Evolutionary conservation across 176 grass and related monocot species (phyloP), one percentile per base, ranked within the genome.

Genomic region (Phragmites australis): DNA sequence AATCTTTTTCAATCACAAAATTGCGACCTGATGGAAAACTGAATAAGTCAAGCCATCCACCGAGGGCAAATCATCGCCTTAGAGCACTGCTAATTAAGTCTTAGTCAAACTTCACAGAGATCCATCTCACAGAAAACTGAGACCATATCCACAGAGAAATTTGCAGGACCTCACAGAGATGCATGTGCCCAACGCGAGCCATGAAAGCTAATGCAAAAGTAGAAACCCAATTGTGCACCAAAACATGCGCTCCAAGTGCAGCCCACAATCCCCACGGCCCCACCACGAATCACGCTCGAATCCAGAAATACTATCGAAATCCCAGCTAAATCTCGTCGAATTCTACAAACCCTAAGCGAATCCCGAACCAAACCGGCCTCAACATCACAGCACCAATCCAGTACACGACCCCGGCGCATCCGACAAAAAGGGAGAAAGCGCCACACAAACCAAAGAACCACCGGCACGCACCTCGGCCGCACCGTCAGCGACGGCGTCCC

Each of bases 251-350:
- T 69, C 58, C 45, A 72, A 66, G 71, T 61, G 52, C 69, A 75
- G 6, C 34, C 53, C 34, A 77, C 22, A 42, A 51, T 82, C 23
- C 30, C 19, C n/a, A n/a, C n/a, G n/a, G n/a, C n/a, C n/a, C n/a
- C 29, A 77, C 26, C 12, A 77, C 14, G 22, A 81, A 54, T 32
- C 46, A 26, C 13, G 16, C 17, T 40, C 10, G 42, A 57, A 87
- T 43, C 15, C 57, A 14, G 1, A 54, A 61, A 4, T 16, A 23
- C 21, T 18, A 18, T 41, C 14, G 1, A 27, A 63, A 17, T 27
- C 30, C 31, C 52, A 76, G 47, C n/a, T 63, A 64, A 68, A 85
- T 85, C 71, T 81, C 34, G 32, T 30, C 37, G n/a, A 44, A 37
- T 53, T 68, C 14, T 43, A 59, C 45, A 51, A 47, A 40, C 54